Evolutionary conservation across 2,329 filamentous ascomycete genomes (phyloP).

Genomic region (Colletotrichum coccodes): DNA sequence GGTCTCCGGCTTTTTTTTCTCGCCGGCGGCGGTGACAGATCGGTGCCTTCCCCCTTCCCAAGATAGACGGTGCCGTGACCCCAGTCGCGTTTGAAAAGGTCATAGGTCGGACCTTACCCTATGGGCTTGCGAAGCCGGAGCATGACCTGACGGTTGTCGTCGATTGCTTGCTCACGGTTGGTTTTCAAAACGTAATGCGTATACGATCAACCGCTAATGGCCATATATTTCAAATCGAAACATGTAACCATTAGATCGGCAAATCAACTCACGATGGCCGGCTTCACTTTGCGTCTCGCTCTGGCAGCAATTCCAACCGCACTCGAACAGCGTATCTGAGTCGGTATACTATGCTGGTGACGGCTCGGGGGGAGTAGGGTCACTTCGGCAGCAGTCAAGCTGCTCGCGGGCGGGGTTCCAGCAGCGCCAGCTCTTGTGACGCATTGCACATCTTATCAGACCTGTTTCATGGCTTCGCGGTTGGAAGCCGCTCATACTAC

Average conservation of each 20-base stretch:
- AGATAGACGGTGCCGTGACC: not conserved
- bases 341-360: conserved; percentile 49
- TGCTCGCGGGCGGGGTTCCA: conserved; percentile 47
- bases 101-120: not conserved
- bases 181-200: not conserved
- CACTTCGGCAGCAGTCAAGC: conserved; percentile 49
- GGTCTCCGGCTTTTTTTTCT: not conserved
- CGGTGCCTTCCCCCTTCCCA: not conserved
- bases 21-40: not conserved
- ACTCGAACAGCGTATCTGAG: conserved; percentile 47
- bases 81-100: not conserved
- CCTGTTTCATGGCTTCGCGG: conserved; percentile 56
- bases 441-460: conserved; percentile 56
- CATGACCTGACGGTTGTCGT: not conserved
- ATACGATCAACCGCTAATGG: no score
- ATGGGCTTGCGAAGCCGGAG: not conserved
- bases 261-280: conserved; percentile 1
- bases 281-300: conserved; percentile 36
- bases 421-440: conserved; percentile 54
- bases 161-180: not conserved
- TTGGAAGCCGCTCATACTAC: conserved; percentile 9
- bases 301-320: conserved; percentile 51
- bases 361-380: conserved; percentile 55
- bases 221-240: no score
- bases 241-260: not conserved